Base-by-base conservation (phyloP, 2,329 filamentous ascomycete genomes). In the Ceratocystis huliohia region DNA sequence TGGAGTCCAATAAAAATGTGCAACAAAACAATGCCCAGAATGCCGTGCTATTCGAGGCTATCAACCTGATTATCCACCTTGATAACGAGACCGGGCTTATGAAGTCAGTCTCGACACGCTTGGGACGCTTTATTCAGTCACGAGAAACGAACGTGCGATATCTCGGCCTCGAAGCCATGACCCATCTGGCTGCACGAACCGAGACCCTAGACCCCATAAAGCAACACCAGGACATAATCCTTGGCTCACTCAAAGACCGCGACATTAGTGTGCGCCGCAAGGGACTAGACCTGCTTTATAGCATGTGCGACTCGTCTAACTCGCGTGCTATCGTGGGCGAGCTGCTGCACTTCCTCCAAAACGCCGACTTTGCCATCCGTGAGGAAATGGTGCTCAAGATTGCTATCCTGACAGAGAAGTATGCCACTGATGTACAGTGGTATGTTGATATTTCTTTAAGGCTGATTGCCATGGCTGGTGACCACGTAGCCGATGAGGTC, bases 371-470 rank as follows among this genome's bases (percentile, higher is more conserved):
- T 75, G 93, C 93, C 4, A 96, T 99, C 72, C 86, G 95, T 69
- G 95, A 99, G 78, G 94, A 99, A 76, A 99, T 99, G 94, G 94
- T 97, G 3, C 81, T 99, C 69, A 99, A 99, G 78, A 96, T 99
- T 76, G 94, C 94, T 64, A 99, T 99, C 73, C 77, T 99, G 70
- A 97, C 95, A 0, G 94, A 99, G 75, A 97, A 97, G 74, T 99
- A 99, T 74, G 94, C 94, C 28, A 96, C 92, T 0, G 94, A 99
- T 73, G 90, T 96, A 22, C 93, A 97, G 78, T 99, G 94, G 94
- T 99, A 99, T 75, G 95, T 99, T 69, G 93, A 99, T 74, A 96
- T 97, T 71, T 96, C 94, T 10, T 81, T 99, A 70, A 86, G 93
- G 66, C 83, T 99, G 64, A 92, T 99, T 68, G 91, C 93, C 67